Evolutionary conservation across 2,329 filamentous ascomycete genomes (phyloP).

Genomic region (Tolypocladium album): DNA sequence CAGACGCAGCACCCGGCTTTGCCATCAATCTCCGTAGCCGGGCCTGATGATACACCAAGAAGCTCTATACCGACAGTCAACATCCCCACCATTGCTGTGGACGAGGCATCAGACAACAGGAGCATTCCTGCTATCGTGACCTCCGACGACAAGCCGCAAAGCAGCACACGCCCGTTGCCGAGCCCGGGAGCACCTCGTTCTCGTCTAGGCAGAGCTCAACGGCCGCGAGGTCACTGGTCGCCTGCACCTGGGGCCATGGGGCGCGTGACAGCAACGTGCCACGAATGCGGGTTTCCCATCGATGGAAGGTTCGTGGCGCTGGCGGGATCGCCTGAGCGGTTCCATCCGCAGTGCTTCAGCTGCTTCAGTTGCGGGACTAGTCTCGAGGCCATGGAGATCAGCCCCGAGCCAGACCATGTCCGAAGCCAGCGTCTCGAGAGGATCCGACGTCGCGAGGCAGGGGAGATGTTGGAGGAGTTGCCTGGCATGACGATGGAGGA

Average conservation of each 20-base stretch:
- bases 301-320: slow-evolving; percentile 84
- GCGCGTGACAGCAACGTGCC: slow-evolving; percentile 62
- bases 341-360: slow-evolving; percentile 87
- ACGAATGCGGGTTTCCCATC: slow-evolving; percentile 75
- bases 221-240: slow-evolving; percentile 47
- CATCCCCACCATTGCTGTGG: slow-evolving; percentile 40
- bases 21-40: slow-evolving; percentile 25
- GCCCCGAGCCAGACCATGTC: slow-evolving; percentile 71
- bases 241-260: slow-evolving; percentile 35
- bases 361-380: slow-evolving; percentile 81
- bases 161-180: slow-evolving; percentile 27
- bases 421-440: slow-evolving; percentile 62
- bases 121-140: slow-evolving; percentile 34
- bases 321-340: slow-evolving; percentile 60
- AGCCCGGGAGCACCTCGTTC: slow-evolving; percentile 27
- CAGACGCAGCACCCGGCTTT: slow-evolving; percentile 16
- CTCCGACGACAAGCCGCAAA: slow-evolving; percentile 26
- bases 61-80: slow-evolving; percentile 23
- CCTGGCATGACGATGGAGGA: slow-evolving; percentile 55
- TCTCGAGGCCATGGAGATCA: slow-evolving; percentile 93
- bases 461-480: slow-evolving; percentile 49
- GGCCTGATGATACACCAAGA: slow-evolving; percentile 10
- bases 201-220: slow-evolving; percentile 24
- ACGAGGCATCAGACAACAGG: slow-evolving; percentile 20
- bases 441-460: slow-evolving; percentile 51